Evolutionary conservation across 306 rosid genomes (phyloP).

Genomic region (Pueraria montana): DNA sequence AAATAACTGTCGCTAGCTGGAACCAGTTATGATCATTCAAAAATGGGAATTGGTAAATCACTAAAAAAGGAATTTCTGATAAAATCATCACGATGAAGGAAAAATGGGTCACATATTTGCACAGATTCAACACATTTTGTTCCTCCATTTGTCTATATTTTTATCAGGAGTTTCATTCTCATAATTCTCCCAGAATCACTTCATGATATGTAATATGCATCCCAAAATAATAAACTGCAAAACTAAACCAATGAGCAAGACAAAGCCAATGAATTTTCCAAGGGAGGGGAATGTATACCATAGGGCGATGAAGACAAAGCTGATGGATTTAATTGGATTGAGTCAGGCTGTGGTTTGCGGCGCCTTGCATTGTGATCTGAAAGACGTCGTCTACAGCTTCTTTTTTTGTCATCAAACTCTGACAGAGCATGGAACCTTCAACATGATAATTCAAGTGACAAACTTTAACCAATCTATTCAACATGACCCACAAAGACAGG

Average conservation of each 20-base stretch:
- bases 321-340: conserved; percentile 61
- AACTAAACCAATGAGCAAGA: conserved; percentile 5
- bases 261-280: not conserved
- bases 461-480: conserved; percentile 31
- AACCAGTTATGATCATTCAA: not conserved
- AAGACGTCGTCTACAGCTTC: conserved; percentile 97
- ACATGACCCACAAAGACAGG: conserved; percentile 29
- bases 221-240: not conserved
- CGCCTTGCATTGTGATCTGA: conserved; percentile 98
- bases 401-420: conserved; percentile 89
- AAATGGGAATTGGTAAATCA: not conserved
- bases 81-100: not conserved
- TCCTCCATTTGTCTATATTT: conserved; percentile 1
- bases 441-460: conserved; percentile 47
- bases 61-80: not conserved
- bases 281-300: conserved; percentile 48
- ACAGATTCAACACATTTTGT: not conserved
- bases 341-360: conserved; percentile 81
- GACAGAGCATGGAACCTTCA: conserved; percentile 89
- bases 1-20: not conserved
- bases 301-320: conserved; percentile 66
- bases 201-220: conserved; percentile 1
- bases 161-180: conserved; percentile 2
- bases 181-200: conserved; percentile 24
- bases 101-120: not conserved